phyloP scores from a whole-genome alignment of 2,329 filamentous ascomycete species.

The Aspergillus bombycis region DNA sequence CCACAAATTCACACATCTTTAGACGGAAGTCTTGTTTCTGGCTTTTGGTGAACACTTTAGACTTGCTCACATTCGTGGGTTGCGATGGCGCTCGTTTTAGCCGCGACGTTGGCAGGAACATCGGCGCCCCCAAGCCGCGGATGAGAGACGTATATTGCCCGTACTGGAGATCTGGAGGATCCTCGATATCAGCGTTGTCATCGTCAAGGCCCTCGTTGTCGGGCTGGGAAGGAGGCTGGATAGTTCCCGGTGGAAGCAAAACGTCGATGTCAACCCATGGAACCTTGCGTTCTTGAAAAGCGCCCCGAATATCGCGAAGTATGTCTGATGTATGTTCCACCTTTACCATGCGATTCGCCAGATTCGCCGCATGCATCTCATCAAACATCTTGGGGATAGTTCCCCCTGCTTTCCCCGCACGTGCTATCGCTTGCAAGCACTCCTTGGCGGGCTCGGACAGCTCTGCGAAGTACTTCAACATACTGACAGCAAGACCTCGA shows the following conservation, averaged over 20 bases:
- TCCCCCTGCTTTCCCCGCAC: constrained; percentile 58
- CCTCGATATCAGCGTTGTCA: constrained; percentile 53
- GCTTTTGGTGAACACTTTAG: constrained; percentile 74
- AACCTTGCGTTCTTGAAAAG: constrained; percentile 78
- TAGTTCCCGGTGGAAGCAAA: constrained; percentile 76
- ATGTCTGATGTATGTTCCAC: constrained; percentile 77
- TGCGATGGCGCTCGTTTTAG: constrained; percentile 85
- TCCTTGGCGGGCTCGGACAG: constrained; percentile 76
- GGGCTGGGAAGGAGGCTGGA: constrained; percentile 63
- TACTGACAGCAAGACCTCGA: constrained; percentile 85
- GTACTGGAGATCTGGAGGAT: constrained; percentile 59
- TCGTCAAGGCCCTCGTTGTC: constrained; percentile 67
- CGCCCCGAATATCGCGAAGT: constrained; percentile 71
- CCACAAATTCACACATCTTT: constrained; percentile 86
- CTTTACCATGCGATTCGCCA: constrained; percentile 81
- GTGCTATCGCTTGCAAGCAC: constrained; percentile 62
- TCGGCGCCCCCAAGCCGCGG: constrained; percentile 76
- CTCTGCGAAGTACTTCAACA: constrained; percentile 93
- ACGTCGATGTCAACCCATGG: constrained; percentile 88
- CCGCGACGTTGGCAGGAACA: constrained; percentile 84
- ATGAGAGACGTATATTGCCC: constrained; percentile 77
- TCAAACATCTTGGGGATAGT: constrained; percentile 75
- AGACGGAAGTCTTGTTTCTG: constrained; percentile 84
- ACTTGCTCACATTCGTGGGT: constrained; percentile 77
- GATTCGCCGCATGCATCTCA: constrained; percentile 88